Conservation (phyloP, 345 rosid species). For the Dipteronia dyeriana region DNA sequence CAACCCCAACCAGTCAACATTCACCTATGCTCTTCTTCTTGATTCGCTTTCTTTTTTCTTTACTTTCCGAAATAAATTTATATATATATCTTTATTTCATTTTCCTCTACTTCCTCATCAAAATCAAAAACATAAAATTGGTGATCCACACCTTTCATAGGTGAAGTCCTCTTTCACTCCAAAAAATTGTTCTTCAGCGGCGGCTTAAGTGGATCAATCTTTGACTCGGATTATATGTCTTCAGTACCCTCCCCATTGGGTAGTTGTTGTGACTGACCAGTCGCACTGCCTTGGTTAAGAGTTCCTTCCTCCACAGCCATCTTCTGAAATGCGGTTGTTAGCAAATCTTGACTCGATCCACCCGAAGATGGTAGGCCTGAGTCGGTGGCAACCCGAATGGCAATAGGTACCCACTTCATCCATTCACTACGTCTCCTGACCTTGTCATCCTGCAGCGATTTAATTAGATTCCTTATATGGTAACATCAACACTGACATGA, state of each 20-base stretch:
- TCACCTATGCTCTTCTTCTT: conserved; percentile 15
- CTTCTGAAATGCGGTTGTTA: conserved; percentile 39
- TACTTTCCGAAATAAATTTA: conserved; percentile 19
- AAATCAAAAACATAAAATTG: conserved; percentile 16
- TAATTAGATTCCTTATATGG: not conserved
- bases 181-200: conserved; percentile 12
- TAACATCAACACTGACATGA: not conserved
- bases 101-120: conserved; percentile 27
- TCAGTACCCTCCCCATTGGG: conserved; percentile 21
- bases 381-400: conserved; percentile 28
- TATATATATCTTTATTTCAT: conserved; percentile 28
- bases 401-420: conserved; percentile 44
- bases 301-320: conserved; percentile 34
- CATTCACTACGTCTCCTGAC: conserved; percentile 60
- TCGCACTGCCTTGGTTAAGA: conserved; percentile 19
- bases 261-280: conserved; percentile 9
- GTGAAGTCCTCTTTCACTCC: not conserved
- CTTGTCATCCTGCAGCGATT: conserved; percentile 43
- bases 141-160: conserved; percentile 17
- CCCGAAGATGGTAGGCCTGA: conserved; percentile 21
- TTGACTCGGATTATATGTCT: conserved; percentile 3
- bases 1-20: conserved; percentile 29
- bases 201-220: conserved; percentile 11
- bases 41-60: conserved; percentile 10
- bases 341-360: conserved; percentile 27